phyloP scores from a whole-genome alignment of 2,329 filamentous ascomycete species.

The Dactylellina sp. region DNA sequence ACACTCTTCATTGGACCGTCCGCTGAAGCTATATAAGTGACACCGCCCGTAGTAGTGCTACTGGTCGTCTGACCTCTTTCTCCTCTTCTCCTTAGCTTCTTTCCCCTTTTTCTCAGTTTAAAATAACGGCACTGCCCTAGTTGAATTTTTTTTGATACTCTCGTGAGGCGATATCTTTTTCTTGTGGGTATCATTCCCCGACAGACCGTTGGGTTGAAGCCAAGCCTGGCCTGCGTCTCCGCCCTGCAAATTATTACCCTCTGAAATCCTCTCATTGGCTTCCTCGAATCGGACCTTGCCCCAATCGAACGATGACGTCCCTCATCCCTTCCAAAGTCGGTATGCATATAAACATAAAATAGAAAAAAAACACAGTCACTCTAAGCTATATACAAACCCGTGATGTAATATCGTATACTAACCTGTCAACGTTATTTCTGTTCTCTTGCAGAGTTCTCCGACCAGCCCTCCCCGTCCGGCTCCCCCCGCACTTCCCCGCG shows the following conservation, averaged over 20 bases:
- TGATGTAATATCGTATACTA: too few relatives aligned
- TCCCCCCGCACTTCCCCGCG: constrained; percentile 49
- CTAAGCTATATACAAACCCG: too few relatives aligned
- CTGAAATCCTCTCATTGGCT: not conserved
- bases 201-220: too few relatives aligned
- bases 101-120: not conserved
- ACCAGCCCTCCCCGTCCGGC: constrained; percentile 29
- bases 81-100: constrained; percentile 14
- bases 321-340: constrained; percentile 42
- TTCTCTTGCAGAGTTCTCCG: too few relatives aligned
- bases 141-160: too few relatives aligned
- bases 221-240: not conserved
- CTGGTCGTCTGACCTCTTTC: constrained; percentile 48
- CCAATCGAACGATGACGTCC: constrained; percentile 26
- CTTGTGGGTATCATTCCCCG: too few relatives aligned
- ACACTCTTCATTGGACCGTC: not conserved
- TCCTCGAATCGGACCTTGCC: not conserved
- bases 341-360: constrained; percentile 9
- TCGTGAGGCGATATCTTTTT: too few relatives aligned
- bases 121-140: too few relatives aligned
- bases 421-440: too few relatives aligned
- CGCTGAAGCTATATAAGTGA: constrained; percentile 2
- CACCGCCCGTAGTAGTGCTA: too few relatives aligned
- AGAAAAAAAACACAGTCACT: too few relatives aligned
- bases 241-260: constrained; percentile 9